These are phyloP conservation scores for Pseudogymnoascus sp. DNA, from an alignment of 2,329 filamentous ascomycete genomes.

Conservation along the genomic window DNA sequence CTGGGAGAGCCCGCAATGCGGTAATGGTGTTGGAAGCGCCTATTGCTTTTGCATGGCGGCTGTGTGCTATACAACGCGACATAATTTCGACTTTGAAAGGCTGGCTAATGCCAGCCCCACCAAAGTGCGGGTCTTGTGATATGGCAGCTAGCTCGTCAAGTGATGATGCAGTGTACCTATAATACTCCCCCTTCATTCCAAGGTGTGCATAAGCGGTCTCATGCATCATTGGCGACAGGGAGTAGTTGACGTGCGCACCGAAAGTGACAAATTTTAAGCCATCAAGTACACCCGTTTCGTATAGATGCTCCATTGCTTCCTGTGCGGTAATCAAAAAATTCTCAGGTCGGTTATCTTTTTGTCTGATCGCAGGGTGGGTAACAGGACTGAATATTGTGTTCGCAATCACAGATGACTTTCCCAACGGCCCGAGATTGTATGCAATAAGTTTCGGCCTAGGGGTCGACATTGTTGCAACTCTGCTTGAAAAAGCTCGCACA, in stretches of 20 bases:
- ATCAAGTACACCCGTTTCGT: conserved; percentile 58
- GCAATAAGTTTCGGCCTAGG: conserved; percentile 34
- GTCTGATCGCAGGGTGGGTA: conserved; percentile 37
- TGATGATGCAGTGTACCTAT: conserved; percentile 20
- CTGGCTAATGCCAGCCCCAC: conserved; percentile 59
- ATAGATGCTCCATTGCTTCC: conserved; percentile 56
- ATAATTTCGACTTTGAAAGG: conserved; percentile 67
- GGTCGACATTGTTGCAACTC: neutral
- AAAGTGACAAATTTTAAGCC: conserved; percentile 64
- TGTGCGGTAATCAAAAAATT: conserved; percentile 19
- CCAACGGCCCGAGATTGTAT: conserved; percentile 49
- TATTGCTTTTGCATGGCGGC: conserved; percentile 61
- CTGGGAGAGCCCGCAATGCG: conserved; percentile 45
- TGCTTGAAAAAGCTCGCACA: conserved; percentile 20
- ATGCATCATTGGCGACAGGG: conserved; percentile 67
- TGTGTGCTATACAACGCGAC: conserved; percentile 54
- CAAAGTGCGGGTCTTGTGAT: conserved; percentile 53
- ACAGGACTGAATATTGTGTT: conserved; percentile 52
- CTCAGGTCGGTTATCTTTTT: neutral
- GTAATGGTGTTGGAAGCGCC: conserved; percentile 68
- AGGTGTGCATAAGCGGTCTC: conserved; percentile 57
- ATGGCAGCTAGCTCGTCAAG: conserved; percentile 39
- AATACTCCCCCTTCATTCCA: conserved; percentile 34
- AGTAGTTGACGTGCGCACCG: conserved; percentile 62
- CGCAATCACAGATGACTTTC: conserved; percentile 48